These are phyloP conservation scores for Salix arbutifolia DNA, from an alignment of 345 rosid species.

Conservation along the genomic window DNA sequence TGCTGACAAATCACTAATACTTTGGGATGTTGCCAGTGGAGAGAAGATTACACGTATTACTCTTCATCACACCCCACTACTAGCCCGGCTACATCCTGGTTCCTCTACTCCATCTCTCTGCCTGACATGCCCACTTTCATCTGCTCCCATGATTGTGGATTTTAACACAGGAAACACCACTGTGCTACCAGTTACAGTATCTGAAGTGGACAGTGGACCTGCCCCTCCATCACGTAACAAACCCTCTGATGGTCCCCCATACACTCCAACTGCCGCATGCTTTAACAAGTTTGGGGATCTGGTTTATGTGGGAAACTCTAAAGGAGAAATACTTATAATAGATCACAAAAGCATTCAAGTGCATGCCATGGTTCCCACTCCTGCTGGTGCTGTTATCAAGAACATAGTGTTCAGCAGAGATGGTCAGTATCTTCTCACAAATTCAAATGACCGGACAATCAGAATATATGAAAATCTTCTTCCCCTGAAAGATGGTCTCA, in stretches of 20 bases:
- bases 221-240: slow-evolving; percentile 66
- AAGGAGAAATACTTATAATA: slow-evolving; percentile 86
- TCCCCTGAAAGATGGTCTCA: slow-evolving; percentile 61
- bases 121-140: slow-evolving; percentile 85
- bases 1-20: slow-evolving; percentile 86
- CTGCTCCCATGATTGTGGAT: slow-evolving; percentile 91
- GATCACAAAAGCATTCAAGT: slow-evolving; percentile 63
- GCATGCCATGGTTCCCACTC: slow-evolving; percentile 61
- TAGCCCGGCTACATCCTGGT: slow-evolving; percentile 85
- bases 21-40: slow-evolving; percentile 84
- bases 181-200: slow-evolving; percentile 58
- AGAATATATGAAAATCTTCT: slow-evolving; percentile 92
- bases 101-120: slow-evolving; percentile 76
- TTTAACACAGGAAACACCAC: slow-evolving; percentile 59
- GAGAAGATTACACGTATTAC: slow-evolving; percentile 55
- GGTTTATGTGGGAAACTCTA: slow-evolving; percentile 88
- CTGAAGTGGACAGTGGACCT: slow-evolving; percentile 54
- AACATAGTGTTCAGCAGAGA: slow-evolving; percentile 85
- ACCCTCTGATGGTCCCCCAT: slow-evolving; percentile 57
- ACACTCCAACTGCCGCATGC: slow-evolving; percentile 89
- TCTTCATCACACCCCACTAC: slow-evolving; percentile 75
- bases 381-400: slow-evolving; percentile 71
- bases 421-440: slow-evolving; percentile 89
- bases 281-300: slow-evolving; percentile 92
- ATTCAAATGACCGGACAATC: slow-evolving; percentile 84